phyloP scores from a whole-genome alignment of 2,329 filamentous ascomycete genomes.

The Botrytis medusae region DNA sequence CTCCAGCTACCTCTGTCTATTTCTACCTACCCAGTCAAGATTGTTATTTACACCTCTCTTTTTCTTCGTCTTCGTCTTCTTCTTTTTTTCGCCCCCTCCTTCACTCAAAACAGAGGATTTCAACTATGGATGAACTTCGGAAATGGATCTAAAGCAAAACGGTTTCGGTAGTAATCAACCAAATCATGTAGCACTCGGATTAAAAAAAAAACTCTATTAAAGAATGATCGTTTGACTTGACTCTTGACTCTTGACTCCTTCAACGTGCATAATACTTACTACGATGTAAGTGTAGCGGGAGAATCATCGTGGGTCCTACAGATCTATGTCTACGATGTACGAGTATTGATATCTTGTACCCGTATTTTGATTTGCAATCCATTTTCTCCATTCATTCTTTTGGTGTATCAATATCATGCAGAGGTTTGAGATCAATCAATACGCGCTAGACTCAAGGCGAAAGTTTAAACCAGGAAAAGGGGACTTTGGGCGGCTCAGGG shows the following conservation, averaged over 20 bases:
- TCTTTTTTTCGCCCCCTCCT: background rate
- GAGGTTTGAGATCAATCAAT: background rate
- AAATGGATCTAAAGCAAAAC: slow-evolving; percentile 1
- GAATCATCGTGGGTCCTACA: background rate
- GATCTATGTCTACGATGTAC: background rate
- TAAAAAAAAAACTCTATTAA: background rate
- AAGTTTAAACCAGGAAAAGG: background rate
- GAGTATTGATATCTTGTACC: background rate
- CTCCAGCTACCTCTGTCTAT: no score
- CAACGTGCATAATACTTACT: background rate
- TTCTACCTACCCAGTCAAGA: background rate
- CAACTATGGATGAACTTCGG: background rate
- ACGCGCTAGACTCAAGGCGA: background rate
- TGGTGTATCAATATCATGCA: background rate
- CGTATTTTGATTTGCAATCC: background rate
- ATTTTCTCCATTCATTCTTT: background rate
- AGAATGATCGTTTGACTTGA: background rate
- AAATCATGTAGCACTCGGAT: background rate
- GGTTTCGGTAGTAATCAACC: background rate
- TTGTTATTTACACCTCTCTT: background rate
- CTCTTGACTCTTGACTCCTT: background rate
- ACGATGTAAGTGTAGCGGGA: background rate
- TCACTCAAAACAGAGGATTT: background rate
- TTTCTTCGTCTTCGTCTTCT: background rate
- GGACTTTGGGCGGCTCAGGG: background rate